These are phyloP conservation scores for Clarkia xantiana DNA, from an alignment of 345 rosid species.

Conservation along the genomic window DNA sequence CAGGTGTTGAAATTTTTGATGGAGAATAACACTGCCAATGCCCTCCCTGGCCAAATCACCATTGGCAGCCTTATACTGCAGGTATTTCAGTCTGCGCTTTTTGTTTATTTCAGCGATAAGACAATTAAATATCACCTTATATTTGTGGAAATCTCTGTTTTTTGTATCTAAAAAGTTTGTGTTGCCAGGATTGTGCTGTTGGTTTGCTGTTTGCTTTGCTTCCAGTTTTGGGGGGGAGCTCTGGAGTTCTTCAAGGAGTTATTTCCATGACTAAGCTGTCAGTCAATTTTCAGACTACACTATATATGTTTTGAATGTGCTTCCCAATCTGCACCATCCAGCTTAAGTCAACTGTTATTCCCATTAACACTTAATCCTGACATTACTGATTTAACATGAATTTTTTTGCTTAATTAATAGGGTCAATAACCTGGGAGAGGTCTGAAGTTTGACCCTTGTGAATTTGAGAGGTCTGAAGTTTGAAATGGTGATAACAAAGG, in stretches of 20 bases:
- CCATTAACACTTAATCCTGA: no score
- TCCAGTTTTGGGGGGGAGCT: conserved; percentile 79
- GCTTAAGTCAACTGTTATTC: no score
- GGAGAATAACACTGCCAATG: conserved; percentile 68
- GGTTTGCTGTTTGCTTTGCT: conserved; percentile 91
- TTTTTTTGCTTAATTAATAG: no score
- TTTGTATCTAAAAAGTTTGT: not conserved
- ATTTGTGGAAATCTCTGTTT: not conserved
- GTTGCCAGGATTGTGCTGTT: conserved; percentile 66
- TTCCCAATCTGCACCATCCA: no score
- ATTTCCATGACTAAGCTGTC: conserved; percentile 78
- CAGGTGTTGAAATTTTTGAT: conserved; percentile 83
- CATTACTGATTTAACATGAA: no score
- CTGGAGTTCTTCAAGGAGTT: conserved; percentile 80
- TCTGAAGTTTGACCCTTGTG: no score
- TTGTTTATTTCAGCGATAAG: no score
- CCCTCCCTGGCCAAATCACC: conserved; percentile 80
- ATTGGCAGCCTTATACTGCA: conserved; percentile 84
- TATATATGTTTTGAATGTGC: no score
- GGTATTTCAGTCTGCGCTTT: conserved; percentile 19
- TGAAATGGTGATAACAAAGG: no score
- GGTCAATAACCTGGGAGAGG: no score
- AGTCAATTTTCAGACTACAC: conserved; percentile 12
- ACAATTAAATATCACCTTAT: no score
- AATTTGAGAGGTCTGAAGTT: no score